Base-by-base conservation (phyloP, 2,329 filamentous ascomycete genomes). In the Ilyonectria mors-panacis region DNA sequence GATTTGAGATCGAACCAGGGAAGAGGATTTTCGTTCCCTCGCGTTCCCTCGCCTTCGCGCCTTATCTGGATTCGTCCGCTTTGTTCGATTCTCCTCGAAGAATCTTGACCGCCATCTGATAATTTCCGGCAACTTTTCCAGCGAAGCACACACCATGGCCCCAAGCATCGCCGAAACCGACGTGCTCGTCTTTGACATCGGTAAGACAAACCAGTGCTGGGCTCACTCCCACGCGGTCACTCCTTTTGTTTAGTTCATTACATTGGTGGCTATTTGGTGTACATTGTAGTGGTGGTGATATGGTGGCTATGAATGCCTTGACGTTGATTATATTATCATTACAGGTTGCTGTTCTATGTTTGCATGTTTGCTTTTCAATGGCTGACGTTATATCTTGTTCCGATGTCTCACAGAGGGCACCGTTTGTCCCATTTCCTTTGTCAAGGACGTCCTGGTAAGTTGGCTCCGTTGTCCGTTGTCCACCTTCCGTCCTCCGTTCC, bases 401-500 rank as follows among this genome's bases (percentile, higher is more conserved):
- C 53, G 37, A 45, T 19, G 19, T 26, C 30, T 56, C 72, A 55
- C 74, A 95, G 93, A 95, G 86, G 93, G 93, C 70, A 95, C 93
- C 56, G 90, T 95, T 70, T 94, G 92, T 80, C 92, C 92, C 74
- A 94, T 95, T 79, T 93, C 91, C 74, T 95, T 95, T 81, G 93
- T 95, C 81, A 93, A 93, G 83, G 91, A 94, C 79, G 89, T 93
- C 71, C 84, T 95, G 83, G 93, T 95, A 89, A 88, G 92, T 83
- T 68, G 70, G 66, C 68, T 62, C 65, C 72, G 54, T 58, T 69
- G 63, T 71, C 63, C 54, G 58, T 68, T 69, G 59, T 65, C 59
- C 70, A 51, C 51, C 56, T 68, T 68, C 61, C 54, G 64, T 66
- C 69, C 50, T 66, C 45, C 39, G 47, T 61, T 28, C 54, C 68